A percentile compares a stretch with the other conserved stretches of the same genome.
phyloP scores from a whole-genome alignment of 1,284 basidiomycete species.

The Microbotryomycetes sp. region DNA sequence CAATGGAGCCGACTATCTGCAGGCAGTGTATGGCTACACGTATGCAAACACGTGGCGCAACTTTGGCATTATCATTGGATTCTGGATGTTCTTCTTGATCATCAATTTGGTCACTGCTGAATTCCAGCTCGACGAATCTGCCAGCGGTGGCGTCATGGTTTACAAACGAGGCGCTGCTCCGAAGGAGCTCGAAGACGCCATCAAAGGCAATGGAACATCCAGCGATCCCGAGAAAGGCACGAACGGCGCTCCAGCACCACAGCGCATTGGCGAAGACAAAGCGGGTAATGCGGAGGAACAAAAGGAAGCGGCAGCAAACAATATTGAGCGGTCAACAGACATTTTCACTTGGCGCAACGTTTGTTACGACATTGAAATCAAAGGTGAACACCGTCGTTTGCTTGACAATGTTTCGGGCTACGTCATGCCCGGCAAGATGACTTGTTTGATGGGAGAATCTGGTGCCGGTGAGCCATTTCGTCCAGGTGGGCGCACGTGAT shows the following conservation, averaged over 20 bases:
- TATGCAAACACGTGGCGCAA: slow-evolving; percentile 59
- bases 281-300: slow-evolving; percentile 30
- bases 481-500: too few relatives aligned
- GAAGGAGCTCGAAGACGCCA: slow-evolving; percentile 20
- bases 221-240: slow-evolving; percentile 1
- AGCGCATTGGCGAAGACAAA: neutral
- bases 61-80: slow-evolving; percentile 15
- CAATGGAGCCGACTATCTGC: slow-evolving; percentile 48
- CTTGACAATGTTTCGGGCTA: slow-evolving; percentile 75
- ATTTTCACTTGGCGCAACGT: slow-evolving; percentile 48
- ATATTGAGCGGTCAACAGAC: slow-evolving; percentile 41
- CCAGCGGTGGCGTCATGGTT: slow-evolving; percentile 26
- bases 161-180: slow-evolving; percentile 31
- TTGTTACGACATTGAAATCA: slow-evolving; percentile 50
- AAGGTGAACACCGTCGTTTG: slow-evolving; percentile 55
- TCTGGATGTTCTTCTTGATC: slow-evolving; percentile 53
- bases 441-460: slow-evolving; percentile 63
- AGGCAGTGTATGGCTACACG: slow-evolving; percentile 57
- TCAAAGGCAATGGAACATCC: slow-evolving; percentile 12
- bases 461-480: slow-evolving; percentile 55
- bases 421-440: slow-evolving; percentile 63
- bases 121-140: slow-evolving; percentile 26
- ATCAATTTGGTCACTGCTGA: slow-evolving; percentile 48
- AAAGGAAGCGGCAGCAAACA: slow-evolving; percentile 20
- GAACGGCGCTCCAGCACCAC: neutral